A percentile compares a stretch with the other conserved stretches of the same genome.
These are phyloP conservation scores for Sarocladium strictum DNA, from an alignment of 2,329 filamentous ascomycete genomes.

Conservation along the genomic window DNA sequence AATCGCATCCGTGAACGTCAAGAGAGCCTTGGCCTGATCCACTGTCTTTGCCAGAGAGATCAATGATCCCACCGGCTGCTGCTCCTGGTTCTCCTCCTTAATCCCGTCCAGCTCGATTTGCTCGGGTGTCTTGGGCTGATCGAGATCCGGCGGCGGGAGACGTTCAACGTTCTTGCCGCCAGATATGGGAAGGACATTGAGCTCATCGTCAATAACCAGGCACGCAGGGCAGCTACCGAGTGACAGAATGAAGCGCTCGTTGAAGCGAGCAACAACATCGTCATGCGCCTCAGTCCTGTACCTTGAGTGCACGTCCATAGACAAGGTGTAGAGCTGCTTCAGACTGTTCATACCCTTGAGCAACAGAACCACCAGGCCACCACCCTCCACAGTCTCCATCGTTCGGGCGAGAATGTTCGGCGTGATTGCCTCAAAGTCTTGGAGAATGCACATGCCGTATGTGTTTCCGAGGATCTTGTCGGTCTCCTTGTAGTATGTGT, in stretches of 20 bases:
- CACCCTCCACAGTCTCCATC: conserved; percentile 96
- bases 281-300: conserved; percentile 95
- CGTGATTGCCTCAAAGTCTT: conserved; percentile 96
- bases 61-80: conserved; percentile 78
- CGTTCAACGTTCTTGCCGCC: conserved; percentile 85
- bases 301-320: conserved; percentile 95
- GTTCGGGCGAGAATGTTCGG: conserved; percentile 94
- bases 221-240: conserved; percentile 93
- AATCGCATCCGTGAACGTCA: conserved; percentile 95
- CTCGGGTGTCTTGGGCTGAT: conserved; percentile 65
- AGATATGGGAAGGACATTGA: conserved; percentile 95
- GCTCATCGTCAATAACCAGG: conserved; percentile 92
- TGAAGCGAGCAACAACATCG: conserved; percentile 93
- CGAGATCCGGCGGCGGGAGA: conserved; percentile 68
- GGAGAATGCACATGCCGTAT: conserved; percentile 95
- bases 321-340: conserved; percentile 93
- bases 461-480: conserved; percentile 98
- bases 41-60: conserved; percentile 82
- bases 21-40: conserved; percentile 92
- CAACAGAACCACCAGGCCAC: conserved; percentile 82
- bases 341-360: conserved; percentile 95
- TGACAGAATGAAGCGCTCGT: conserved; percentile 93
- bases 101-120: conserved; percentile 75
- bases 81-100: conserved; percentile 81
- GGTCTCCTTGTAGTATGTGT: conserved; percentile 99